phyloP scores from a whole-genome alignment of 1,284 basidiomycete species.

The Rhodotorula sp. region DNA sequence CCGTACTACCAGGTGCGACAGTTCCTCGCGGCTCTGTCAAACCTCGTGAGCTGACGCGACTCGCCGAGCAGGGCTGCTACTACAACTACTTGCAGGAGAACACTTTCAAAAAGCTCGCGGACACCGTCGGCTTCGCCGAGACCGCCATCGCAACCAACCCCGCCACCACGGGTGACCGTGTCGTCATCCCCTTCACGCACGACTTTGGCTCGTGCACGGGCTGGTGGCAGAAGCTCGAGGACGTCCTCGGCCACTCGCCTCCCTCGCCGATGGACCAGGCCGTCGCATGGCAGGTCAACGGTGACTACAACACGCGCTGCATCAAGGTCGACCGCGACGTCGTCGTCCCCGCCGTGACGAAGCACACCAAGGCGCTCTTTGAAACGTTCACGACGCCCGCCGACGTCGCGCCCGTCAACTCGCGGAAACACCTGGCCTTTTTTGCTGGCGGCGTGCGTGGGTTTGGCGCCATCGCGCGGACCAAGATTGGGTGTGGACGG shows the following conservation, averaged over 20 bases:
- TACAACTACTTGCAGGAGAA: slow-evolving; percentile 49
- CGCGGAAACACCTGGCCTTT: slow-evolving; percentile 40
- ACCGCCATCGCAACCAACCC: slow-evolving; percentile 39
- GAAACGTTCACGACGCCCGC: slow-evolving; percentile 27
- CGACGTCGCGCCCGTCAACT: slow-evolving; percentile 24
- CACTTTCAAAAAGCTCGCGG: slow-evolving; percentile 48
- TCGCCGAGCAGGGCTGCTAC: slow-evolving; percentile 48
- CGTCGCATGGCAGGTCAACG: slow-evolving; percentile 45
- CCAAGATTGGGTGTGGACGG: slow-evolving; percentile 40
- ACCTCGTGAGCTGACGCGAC: too few relatives aligned
- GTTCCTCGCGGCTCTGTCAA: neutral
- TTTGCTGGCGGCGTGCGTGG: slow-evolving; percentile 42
- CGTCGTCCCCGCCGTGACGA: slow-evolving; percentile 41
- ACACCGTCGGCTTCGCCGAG: slow-evolving; percentile 38
- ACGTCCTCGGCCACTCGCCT: slow-evolving; percentile 40
- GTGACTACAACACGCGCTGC: slow-evolving; percentile 44
- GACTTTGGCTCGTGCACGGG: slow-evolving; percentile 52
- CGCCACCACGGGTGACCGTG: slow-evolving; percentile 43
- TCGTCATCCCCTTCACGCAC: slow-evolving; percentile 52
- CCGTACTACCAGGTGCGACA: slow-evolving; percentile 50
- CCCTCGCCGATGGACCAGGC: slow-evolving; percentile 45
- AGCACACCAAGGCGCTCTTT: slow-evolving; percentile 37
- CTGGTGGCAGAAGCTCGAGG: slow-evolving; percentile 42
- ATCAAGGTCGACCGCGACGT: slow-evolving; percentile 44
- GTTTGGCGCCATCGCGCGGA: slow-evolving; percentile 42